These are phyloP conservation scores for Ceratocystis eucalypticola DNA, from an alignment of 2,329 filamentous ascomycete genomes.

Conservation along the genomic window DNA sequence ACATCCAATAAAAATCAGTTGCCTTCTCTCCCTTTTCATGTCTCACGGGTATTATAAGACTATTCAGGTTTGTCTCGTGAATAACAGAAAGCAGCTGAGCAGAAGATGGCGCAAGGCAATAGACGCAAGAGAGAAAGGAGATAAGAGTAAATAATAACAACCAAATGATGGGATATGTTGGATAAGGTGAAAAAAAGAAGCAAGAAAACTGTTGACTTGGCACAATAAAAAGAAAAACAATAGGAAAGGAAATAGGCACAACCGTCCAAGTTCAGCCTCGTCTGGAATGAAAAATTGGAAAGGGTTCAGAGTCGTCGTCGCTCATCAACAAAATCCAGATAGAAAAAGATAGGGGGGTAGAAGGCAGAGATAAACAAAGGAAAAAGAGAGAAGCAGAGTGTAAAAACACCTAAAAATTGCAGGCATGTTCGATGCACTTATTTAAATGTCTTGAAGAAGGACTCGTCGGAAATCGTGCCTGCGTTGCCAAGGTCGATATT, in stretches of 20 bases:
- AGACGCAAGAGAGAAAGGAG: conserved; percentile 1
- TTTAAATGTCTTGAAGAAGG: conserved; percentile 48
- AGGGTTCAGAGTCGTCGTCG: conserved; percentile 17
- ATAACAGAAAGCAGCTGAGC: neutral
- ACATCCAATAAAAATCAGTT: no score
- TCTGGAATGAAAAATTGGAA: conserved; percentile 15
- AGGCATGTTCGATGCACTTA: conserved; percentile 25
- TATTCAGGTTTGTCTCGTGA: no score
- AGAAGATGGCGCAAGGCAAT: neutral
- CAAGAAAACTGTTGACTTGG: conserved; percentile 3
- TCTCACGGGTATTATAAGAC: no score
- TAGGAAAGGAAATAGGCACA: conserved; percentile 12
- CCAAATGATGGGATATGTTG: conserved; percentile 6
- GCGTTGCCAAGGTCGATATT: conserved; percentile 34
- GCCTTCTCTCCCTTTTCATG: no score
- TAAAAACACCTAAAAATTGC: neutral
- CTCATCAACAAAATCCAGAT: conserved; percentile 16
- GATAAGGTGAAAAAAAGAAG: neutral
- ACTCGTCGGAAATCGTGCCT: conserved; percentile 33
- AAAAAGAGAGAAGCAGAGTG: conserved; percentile 9
- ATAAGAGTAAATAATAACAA: conserved; percentile 5
- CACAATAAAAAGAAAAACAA: conserved; percentile 14
- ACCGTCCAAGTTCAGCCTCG: conserved; percentile 11
- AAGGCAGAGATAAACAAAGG: conserved; percentile 3
- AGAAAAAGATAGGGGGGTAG: neutral